Base-by-base conservation (phyloP, 1,284 basidiomycete genomes). In the Cerrena zonata region DNA sequence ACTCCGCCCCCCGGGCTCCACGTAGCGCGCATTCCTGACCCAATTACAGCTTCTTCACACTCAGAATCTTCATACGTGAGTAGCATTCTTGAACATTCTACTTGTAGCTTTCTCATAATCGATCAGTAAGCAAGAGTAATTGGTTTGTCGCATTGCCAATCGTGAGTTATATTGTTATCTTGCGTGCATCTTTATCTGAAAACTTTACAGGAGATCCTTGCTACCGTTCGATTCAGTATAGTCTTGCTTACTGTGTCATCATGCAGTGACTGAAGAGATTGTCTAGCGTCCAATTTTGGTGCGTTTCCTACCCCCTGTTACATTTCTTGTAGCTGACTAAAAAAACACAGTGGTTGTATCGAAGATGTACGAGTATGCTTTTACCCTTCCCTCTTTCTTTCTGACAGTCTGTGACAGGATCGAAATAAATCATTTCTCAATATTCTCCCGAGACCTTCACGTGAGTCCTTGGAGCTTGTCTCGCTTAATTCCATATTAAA, bases 101-200 rank as follows among this genome's bases (percentile, higher is more conserved):
- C 30, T 34, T 34, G 7, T 34, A 7, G 30, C 30, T 7, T 34
- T 34, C 15, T 34, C 47, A 45, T 23, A 10, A 13, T 21, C 11
- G 18, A 13, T 26, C 43, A 56, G 55, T 56, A 39, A 56, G 55
- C 50, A 49, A 36, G 40, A 40, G 47, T 19, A 56, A 50, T 44
- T 50, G 26, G 23, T 50, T 34, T 24, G 44, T 52, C 36, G 46
- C 47, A 2, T 38, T 38, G 13, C 51, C 51, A 25, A 22, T 56
- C 18, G 55, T 54, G 34, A 18, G 54, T 34, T n/a, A n/a, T 34
- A 7, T 15, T 15, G 15, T 7, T 34, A 7, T 15, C 15, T 34
- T 34, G 30, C 15, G 7, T 34, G 7, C 15, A 34, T 34, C 30
- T 7, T 7, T 34, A 34, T 34, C 30, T 15, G 15, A 7, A 34